phyloP scores from a whole-genome alignment of 495 filamentous ascomycete species.

The Extremus antarcticus region DNA sequence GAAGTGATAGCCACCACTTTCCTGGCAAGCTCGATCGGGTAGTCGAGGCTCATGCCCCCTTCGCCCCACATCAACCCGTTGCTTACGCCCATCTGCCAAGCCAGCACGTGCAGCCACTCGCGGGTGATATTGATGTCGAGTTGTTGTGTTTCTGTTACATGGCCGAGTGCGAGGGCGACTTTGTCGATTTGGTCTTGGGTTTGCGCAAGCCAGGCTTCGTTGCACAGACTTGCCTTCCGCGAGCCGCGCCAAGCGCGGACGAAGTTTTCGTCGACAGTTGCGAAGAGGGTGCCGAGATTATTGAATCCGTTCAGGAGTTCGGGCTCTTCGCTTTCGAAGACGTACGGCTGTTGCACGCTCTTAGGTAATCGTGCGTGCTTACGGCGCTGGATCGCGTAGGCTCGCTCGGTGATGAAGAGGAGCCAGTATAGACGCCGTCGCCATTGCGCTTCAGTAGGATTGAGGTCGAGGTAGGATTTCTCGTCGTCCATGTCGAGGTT shows the following conservation, averaged over 20 bases:
- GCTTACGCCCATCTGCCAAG: constrained; percentile 26
- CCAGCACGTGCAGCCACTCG: constrained; percentile 24
- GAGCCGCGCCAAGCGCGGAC: constrained; percentile 19
- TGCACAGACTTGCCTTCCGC: constrained; percentile 13
- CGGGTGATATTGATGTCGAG: constrained; percentile 20
- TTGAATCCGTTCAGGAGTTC: constrained; percentile 22
- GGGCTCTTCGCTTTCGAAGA: constrained; percentile 19
- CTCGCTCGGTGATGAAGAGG: constrained; percentile 24
- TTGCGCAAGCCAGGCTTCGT: constrained; percentile 18
- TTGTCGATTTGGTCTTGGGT: constrained; percentile 21
- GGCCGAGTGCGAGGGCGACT: constrained; percentile 12
- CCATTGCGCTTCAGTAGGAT: constrained; percentile 21
- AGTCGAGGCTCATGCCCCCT: constrained; percentile 20
- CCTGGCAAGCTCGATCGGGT: constrained; percentile 21
- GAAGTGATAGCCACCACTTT: constrained; percentile 21
- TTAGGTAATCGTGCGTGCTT: constrained; percentile 18
- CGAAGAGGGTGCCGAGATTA: constrained; percentile 21
- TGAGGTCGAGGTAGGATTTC: constrained; percentile 11
- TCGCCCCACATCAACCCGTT: constrained; percentile 24
- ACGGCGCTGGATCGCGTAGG: constrained; percentile 22
- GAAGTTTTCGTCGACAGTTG: constrained; percentile 22
- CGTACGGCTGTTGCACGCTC: constrained; percentile 14
- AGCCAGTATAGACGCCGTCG: constrained; percentile 22
- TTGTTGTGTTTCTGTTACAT: constrained; percentile 23
- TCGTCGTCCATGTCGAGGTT: constrained; percentile 22